These are phyloP conservation scores for Ottelia alismoides DNA, from an alignment of 106 monocot genomes.

Conservation along the genomic window DNA sequence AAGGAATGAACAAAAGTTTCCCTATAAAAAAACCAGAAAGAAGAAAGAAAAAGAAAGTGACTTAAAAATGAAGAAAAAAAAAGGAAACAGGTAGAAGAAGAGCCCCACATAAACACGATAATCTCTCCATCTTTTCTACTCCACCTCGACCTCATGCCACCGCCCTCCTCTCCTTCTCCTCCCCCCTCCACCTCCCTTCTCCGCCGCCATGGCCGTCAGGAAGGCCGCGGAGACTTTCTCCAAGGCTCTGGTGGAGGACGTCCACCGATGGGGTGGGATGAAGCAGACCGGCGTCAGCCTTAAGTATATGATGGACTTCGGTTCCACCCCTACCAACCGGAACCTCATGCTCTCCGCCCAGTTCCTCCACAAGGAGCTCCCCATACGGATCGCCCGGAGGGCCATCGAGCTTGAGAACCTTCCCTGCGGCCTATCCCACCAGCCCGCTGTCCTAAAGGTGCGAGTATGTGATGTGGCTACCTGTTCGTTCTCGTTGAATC, in stretches of 20 bases:
- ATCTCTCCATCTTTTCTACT: too few relatives aligned
- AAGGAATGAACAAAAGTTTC: too few relatives aligned
- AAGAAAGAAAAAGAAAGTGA: too few relatives aligned
- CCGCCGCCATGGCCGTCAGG: slow-evolving; percentile 26
- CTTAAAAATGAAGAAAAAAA: too few relatives aligned
- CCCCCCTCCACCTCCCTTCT: too few relatives aligned
- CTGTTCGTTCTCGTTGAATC: too few relatives aligned
- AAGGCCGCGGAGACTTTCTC: slow-evolving; percentile 40
- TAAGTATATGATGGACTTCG: slow-evolving; percentile 96
- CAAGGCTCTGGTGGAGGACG: slow-evolving; percentile 49
- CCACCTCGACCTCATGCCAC: too few relatives aligned
- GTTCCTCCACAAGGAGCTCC: slow-evolving; percentile 85
- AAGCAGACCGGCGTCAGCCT: slow-evolving; percentile 80
- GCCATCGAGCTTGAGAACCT: slow-evolving; percentile 67
- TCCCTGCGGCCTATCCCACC: slow-evolving; percentile 64
- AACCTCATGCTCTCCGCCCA: slow-evolving; percentile 65
- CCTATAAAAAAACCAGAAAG: too few relatives aligned
- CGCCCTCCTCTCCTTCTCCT: too few relatives aligned
- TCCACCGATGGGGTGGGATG: slow-evolving; percentile 67
- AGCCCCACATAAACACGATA: too few relatives aligned
- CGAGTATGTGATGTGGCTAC: neutral
- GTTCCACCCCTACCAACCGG: slow-evolving; percentile 38
- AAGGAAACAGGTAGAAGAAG: too few relatives aligned
- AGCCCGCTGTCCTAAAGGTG: slow-evolving; percentile 82
- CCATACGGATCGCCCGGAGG: slow-evolving; percentile 69